Evolutionary conservation across 208 protist species (phyloP).

Genomic region (Herpetomonas samuelpessoai): DNA sequence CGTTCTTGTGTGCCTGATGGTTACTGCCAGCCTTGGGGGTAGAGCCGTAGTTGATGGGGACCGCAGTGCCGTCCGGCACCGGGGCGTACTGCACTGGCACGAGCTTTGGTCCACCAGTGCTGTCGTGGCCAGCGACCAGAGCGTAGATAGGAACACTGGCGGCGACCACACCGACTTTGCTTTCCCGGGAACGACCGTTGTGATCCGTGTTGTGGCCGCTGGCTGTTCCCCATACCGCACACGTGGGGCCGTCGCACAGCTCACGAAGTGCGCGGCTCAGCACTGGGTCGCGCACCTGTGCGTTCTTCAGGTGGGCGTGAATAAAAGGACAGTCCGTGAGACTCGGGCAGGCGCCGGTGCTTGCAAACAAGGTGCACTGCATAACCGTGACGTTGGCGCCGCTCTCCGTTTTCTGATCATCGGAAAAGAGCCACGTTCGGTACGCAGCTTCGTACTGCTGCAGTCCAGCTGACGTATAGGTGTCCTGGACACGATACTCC

Average conservation of each 20-base stretch:
- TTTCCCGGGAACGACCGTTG: conserved; percentile 7
- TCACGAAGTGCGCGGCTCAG: conserved; percentile 34
- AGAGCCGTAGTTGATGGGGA: too few species aligned
- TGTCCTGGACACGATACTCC: conserved; percentile 47
- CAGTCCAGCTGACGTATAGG: conserved; percentile 32
- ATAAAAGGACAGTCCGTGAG: conserved; percentile 33
- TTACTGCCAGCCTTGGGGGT: too few species aligned
- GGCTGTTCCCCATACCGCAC: conserved; percentile 2
- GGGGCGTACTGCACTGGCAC: conserved; percentile 9
- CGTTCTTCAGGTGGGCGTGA: conserved; percentile 35
- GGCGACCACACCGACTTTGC: conserved; percentile 6
- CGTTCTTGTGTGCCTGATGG: too few species aligned
- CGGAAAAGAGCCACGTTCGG: conserved; percentile 46
- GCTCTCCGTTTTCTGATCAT: conserved; percentile 17
- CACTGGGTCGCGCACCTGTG: conserved; percentile 41
- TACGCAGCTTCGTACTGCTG: conserved; percentile 47
- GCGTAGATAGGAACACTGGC: conserved; percentile 20
- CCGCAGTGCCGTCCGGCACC: too few species aligned
- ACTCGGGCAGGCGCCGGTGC: conserved; percentile 28
- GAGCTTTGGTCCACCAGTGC: conserved; percentile 8
- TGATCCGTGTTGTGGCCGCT: conserved; percentile 6
- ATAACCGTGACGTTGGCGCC: conserved; percentile 22
- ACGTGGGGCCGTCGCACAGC: conserved; percentile 19
- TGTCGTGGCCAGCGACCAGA: conserved; percentile 14
- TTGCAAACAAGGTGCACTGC: conserved; percentile 38